Base-by-base conservation (phyloP, 2,329 filamentous ascomycete species). In the Colletotrichum noveboracense region DNA sequence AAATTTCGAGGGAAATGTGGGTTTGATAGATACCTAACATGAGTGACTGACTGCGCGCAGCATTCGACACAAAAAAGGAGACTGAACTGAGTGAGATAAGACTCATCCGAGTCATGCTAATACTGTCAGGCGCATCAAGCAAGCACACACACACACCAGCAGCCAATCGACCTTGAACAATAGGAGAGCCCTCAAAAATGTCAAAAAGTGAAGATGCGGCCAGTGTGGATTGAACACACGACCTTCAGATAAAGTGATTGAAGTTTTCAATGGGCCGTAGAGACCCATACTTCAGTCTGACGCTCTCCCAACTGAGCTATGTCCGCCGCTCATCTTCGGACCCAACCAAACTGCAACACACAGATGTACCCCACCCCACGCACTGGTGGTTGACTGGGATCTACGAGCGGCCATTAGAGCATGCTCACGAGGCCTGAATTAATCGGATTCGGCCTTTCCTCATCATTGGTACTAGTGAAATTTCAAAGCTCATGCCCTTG, bases 291-390 rank as follows among this genome's bases (percentile, higher is more conserved):
- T 74, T 74, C 71, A 74, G 71, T 71, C 71, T 74, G 67, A 74
- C 71, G 71, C 66, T 74, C 71, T 74, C 71, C 71, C 71, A 74
- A 74, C 71, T 74, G 60, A 74, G 71, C 71, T 71, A 74, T 74
- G 71, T 74, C 68, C 71, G 71, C 71, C 60, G 48, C 13, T n/a
- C 60, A 66, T 74, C 66, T 71, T 71, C 60, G 21, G 30, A 36
- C 30, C 30, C n/a, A n/a, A 0, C 1, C 1, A 0, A 1, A 14
- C 10, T 2, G 58, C 9, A 34, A n/a, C 0, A 21, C 26, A 7
- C 12, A 36, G 0, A 61, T 21, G 58, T 61, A 61, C 18, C 10
- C 30, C 18, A 60, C n/a, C 43, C 10, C 43, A n/a, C 8, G 9
- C 38, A 43, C 10, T n/a, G 0, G 18, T 48, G 5, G 38, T n/a